phyloP scores from a whole-genome alignment of 2,329 filamentous ascomycete genomes.

The Knoxdaviesia capensis region DNA sequence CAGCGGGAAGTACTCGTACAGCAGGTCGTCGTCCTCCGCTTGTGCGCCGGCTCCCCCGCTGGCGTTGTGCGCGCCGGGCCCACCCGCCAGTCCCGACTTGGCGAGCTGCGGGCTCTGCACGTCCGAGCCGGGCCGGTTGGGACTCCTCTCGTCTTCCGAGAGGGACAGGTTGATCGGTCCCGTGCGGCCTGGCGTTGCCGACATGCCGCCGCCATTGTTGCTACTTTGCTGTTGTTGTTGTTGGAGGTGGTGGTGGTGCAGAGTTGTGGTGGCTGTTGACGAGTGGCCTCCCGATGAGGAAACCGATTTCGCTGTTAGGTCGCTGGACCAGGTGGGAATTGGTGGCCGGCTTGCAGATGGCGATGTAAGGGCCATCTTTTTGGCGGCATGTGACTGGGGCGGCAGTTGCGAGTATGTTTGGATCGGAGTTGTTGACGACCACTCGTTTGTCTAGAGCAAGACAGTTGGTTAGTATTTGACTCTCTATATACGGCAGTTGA shows the following conservation, averaged over 20 bases:
- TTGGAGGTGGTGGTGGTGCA: neutral
- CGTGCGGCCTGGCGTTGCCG: neutral
- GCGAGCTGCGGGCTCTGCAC: constrained; percentile 27
- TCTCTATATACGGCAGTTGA: no score
- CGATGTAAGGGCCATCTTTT: constrained; percentile 21
- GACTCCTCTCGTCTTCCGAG: constrained; percentile 39
- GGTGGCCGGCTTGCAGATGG: no score
- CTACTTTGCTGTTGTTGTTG: neutral
- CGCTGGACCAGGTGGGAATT: no score
- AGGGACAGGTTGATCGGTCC: constrained; percentile 30
- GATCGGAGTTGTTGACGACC: no score
- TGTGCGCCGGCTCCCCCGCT: constrained; percentile 33
- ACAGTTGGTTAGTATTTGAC: no score
- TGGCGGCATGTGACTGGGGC: constrained; percentile 22
- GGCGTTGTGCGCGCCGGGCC: constrained; percentile 6
- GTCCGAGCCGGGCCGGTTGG: constrained; percentile 28
- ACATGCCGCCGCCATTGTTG: constrained; percentile 1
- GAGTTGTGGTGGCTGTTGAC: constrained; percentile 1
- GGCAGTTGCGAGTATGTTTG: no score
- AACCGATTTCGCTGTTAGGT: no score
- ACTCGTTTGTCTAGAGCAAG: no score
- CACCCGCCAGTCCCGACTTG: constrained; percentile 15
- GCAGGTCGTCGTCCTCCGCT: constrained; percentile 57
- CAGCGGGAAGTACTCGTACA: constrained; percentile 91
- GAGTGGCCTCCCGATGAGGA: neutral